phyloP scores from a whole-genome alignment of 768 basidiomycete species.

The Butyriboletus loyo region DNA sequence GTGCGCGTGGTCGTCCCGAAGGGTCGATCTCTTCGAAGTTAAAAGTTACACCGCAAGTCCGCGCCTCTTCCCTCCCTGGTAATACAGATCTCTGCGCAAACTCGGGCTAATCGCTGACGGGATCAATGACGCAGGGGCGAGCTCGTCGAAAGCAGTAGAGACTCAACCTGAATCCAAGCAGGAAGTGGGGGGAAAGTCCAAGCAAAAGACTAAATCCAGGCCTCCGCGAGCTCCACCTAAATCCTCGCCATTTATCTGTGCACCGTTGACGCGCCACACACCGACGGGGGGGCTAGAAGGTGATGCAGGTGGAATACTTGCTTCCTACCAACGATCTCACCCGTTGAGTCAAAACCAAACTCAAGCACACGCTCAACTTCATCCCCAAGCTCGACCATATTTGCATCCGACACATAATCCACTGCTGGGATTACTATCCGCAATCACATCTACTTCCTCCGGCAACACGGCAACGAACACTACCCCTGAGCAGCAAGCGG shows the following conservation, averaged over 20 bases:
- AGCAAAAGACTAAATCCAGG: constrained; percentile 20
- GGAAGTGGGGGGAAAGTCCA: constrained; percentile 4
- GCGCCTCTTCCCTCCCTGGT: constrained; percentile 8
- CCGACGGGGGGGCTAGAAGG: not conserved
- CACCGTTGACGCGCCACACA: constrained; percentile 19
- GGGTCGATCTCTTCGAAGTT: constrained; percentile 46
- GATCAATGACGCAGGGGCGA: constrained; percentile 3
- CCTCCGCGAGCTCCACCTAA: constrained; percentile 20
- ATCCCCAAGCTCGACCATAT: constrained; percentile 2
- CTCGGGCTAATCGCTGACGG: not conserved
- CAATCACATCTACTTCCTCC: constrained; percentile 27
- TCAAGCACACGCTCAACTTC: not conserved
- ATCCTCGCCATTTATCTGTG: constrained; percentile 26
- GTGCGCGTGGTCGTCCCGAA: constrained; percentile 33
- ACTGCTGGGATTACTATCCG: constrained; percentile 32
- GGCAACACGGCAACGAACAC: constrained; percentile 15
- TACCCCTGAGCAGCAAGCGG: constrained; percentile 32
- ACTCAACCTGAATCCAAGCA: not conserved
- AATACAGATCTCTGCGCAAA: not conserved
- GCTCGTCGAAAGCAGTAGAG: not conserved
- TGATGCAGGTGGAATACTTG: not conserved
- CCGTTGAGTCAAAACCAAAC: not conserved
- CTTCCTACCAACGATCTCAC: constrained; percentile 2
- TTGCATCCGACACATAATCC: constrained; percentile 1
- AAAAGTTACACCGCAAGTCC: constrained; percentile 30